Percentiles rank a stretch among this genome's conserved stretches.
Conservation (phyloP, 495 filamentous ascomycete species). For the Gamarada debralockiae region DNA sequence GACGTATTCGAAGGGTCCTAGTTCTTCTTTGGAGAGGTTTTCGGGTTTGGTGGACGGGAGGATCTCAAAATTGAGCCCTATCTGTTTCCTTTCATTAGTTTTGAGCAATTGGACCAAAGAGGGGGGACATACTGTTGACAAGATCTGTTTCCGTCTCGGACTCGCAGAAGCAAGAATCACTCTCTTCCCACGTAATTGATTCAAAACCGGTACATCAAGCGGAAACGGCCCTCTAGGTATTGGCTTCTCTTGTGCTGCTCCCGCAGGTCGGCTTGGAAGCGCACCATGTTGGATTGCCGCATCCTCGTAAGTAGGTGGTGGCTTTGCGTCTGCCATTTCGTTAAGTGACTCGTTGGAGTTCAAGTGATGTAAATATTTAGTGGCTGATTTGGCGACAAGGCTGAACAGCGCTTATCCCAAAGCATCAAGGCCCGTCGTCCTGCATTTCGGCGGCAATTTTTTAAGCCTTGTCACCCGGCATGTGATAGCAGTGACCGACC, state of each 20-base stretch:
- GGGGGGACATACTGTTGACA: conserved; percentile 44
- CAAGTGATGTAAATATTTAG: not conserved
- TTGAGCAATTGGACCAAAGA: not conserved
- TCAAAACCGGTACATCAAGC: conserved; percentile 74
- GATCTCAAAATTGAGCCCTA: conserved; percentile 78
- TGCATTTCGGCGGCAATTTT: not conserved
- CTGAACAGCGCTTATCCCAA: not conserved
- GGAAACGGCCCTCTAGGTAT: conserved; percentile 43
- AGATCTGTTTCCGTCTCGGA: conserved; percentile 76
- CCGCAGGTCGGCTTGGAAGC: conserved; percentile 9
- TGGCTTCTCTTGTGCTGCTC: conserved; percentile 8
- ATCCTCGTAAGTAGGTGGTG: conserved; percentile 33
- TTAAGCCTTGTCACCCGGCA: not conserved
- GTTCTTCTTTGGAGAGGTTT: conserved; percentile 69
- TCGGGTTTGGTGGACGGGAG: conserved; percentile 77
- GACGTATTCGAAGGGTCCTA: conserved; percentile 86
- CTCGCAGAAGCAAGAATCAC: conserved; percentile 87
- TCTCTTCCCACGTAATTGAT: conserved; percentile 63
- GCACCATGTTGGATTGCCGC: conserved; percentile 35
- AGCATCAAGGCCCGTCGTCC: not conserved
- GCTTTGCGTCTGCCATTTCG: conserved; percentile 16
- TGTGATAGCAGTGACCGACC: not conserved
- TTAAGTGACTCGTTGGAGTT: not conserved
- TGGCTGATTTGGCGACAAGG: not conserved
- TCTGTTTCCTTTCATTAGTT: no score